phyloP scores from a whole-genome alignment of 257 asterid genomes.

The Solanum piurae region DNA sequence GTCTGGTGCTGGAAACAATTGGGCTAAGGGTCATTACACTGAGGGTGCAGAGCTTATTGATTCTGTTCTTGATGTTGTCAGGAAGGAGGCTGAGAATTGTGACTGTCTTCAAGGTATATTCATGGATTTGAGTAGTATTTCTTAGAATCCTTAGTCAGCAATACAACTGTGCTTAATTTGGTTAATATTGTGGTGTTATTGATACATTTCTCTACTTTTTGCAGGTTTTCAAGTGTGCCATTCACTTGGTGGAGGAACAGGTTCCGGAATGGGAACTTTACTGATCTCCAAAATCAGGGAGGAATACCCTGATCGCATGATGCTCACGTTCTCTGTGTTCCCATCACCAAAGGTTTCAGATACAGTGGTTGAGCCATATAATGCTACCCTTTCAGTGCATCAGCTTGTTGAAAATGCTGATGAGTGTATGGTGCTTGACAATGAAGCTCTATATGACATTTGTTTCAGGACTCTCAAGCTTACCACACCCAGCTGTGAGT shows the following conservation, averaged over 20 bases:
- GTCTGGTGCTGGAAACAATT: slow-evolving; percentile 86
- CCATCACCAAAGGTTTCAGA: slow-evolving; percentile 86
- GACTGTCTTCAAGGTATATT: slow-evolving; percentile 77
- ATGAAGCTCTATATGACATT: slow-evolving; percentile 70
- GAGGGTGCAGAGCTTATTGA: slow-evolving; percentile 89
- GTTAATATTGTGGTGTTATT: background rate
- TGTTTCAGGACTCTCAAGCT: slow-evolving; percentile 77
- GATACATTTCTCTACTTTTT: background rate
- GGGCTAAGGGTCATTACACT: slow-evolving; percentile 85
- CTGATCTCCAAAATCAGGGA: slow-evolving; percentile 73
- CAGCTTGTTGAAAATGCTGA: slow-evolving; percentile 88
- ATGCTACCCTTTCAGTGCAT: slow-evolving; percentile 81
- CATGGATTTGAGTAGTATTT: background rate
- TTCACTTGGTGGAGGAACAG: slow-evolving; percentile 86
- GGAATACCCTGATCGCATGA: slow-evolving; percentile 81
- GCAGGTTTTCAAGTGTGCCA: slow-evolving; percentile 77
- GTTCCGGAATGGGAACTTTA: slow-evolving; percentile 86
- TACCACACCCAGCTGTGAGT: slow-evolving; percentile 89
- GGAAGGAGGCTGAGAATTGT: slow-evolving; percentile 80
- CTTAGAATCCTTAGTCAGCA: background rate
- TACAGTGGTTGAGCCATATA: slow-evolving; percentile 79
- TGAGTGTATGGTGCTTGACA: slow-evolving; percentile 87
- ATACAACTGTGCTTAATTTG: background rate
- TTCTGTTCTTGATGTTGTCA: slow-evolving; percentile 76
- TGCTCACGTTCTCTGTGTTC: slow-evolving; percentile 77